Percentiles rank a stretch among this genome's conserved stretches.
These are phyloP conservation scores for Penicillium egyptiacum DNA, from an alignment of 495 filamentous ascomycete species.

Conservation along the genomic window DNA sequence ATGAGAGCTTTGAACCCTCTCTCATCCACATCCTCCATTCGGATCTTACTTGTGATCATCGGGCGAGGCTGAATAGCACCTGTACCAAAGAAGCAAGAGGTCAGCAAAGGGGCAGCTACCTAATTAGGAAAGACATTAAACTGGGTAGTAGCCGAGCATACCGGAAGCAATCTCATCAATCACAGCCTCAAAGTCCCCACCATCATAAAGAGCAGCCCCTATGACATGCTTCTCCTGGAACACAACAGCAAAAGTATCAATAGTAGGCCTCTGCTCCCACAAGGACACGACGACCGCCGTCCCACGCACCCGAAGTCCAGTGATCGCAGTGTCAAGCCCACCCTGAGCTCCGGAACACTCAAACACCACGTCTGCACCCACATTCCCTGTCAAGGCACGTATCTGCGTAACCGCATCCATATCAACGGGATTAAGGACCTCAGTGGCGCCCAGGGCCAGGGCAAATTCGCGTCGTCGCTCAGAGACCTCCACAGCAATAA, in stretches of 20 bases:
- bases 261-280: conserved; percentile 27
- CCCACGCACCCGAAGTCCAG: conserved; percentile 22
- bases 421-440: conserved; percentile 22
- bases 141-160: conserved; percentile 20
- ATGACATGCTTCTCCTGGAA: conserved; percentile 29
- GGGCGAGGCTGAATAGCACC: conserved; percentile 33
- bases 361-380: conserved; percentile 26
- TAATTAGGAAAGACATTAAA: not conserved
- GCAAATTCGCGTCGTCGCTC: conserved; percentile 21
- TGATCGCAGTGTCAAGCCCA: conserved; percentile 30
- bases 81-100: conserved; percentile 25
- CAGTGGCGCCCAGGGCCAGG: conserved; percentile 23
- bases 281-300: conserved; percentile 30
- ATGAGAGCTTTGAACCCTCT: conserved; percentile 55
- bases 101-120: conserved; percentile 27
- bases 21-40: conserved; percentile 52
- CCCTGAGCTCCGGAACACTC: conserved; percentile 34
- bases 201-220: conserved; percentile 39
- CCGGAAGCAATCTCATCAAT: conserved; percentile 53
- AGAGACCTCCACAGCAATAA: conserved; percentile 49
- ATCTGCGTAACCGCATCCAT: conserved; percentile 25
- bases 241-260: conserved; percentile 27
- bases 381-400: conserved; percentile 17
- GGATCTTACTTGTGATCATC: conserved; percentile 58
- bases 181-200: conserved; percentile 56